Evolutionary conservation across 148 eudicot species (phyloP), one percentile per base, ranked within the genome.

Genomic region (Polygonum maritimum): DNA sequence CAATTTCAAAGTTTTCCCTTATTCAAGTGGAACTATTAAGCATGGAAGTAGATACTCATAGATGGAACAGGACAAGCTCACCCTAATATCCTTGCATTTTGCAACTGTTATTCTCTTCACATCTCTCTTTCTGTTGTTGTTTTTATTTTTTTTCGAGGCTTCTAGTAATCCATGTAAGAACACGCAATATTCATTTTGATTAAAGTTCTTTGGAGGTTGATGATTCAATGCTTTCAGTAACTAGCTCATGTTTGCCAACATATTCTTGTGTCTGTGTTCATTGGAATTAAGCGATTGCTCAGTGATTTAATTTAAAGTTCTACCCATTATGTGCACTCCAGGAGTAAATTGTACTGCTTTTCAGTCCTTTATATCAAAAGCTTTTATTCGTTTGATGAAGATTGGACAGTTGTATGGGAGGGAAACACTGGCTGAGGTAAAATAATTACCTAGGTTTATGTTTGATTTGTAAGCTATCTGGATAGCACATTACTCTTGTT

Each of bases 391-490:
- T 12, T 71, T 88, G 47, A 45, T 92, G 84, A 82, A 86, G 79
- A 80, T 87, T 78, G 80, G 81, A 48, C 83, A 86, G 65, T 73
- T 81, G 22, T 83, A 82, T 82, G 91, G 87, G 73, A 86, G 79
- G 74, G 87, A 86, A 75, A 78, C 86, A 77, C 83, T 88, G 54
- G 80, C 85, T 18, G 87, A 96, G 95, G 99, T 92, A 86, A 76
- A 79, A 71, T 16, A 73, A 11, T 60, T 70, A 48, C 14, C 72
- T 60, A 9, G 41, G n/a, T 65, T 65, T 65, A n/a, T 67, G 18
- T 35, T 67, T 67, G 45, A 38, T 36, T 67, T 33, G 71, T 35
- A 67, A 67, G 71, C 1, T 35, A 38, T 67, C 36, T 67, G 71
- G 45, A 36, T 67, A 67, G 14, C 45, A 35, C 71, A 67, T 67